phyloP scores from a whole-genome alignment of 2,329 filamentous ascomycete genomes.

The Acrocalymma vagum region DNA sequence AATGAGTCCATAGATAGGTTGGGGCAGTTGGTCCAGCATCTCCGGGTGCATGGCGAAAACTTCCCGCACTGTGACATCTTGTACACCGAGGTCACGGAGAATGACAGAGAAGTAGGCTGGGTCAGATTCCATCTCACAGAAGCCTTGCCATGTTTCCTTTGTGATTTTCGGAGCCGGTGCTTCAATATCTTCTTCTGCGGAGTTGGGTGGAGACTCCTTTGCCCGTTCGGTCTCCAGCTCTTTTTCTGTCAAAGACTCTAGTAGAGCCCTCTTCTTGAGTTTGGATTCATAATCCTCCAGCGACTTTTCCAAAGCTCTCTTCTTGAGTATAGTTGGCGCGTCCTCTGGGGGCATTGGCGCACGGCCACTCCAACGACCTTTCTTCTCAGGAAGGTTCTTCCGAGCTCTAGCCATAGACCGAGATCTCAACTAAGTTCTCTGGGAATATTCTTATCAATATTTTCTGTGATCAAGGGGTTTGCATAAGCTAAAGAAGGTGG shows the following conservation, averaged over 20 bases:
- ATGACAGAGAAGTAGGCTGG: constrained; percentile 88
- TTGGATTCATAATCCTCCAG: constrained; percentile 9
- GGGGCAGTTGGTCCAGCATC: constrained; percentile 35
- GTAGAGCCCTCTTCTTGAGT: constrained; percentile 24
- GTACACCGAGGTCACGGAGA: constrained; percentile 78
- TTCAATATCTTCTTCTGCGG: constrained; percentile 18
- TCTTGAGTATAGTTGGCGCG: no score
- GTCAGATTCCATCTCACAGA: constrained; percentile 89
- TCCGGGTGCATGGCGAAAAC: constrained; percentile 73
- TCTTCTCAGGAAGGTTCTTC: no score
- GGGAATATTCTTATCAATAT: no score
- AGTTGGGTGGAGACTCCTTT: constrained; percentile 13
- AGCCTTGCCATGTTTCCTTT: constrained; percentile 69
- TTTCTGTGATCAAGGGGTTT: no score
- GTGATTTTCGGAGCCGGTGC: constrained; percentile 45
- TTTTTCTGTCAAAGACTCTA: constrained; percentile 9
- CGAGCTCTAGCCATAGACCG: no score
- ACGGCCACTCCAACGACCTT: no score
- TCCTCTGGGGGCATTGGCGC: no score
- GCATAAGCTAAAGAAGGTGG: constrained; percentile 4
- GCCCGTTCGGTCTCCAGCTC: constrained; percentile 26
- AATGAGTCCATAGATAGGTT: constrained; percentile 78
- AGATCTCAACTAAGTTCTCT: no score
- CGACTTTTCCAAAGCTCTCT: neutral
- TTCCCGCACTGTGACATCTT: constrained; percentile 77